Conservation (phyloP, 1,284 basidiomycete species). For the Rhizoctonia solani region DNA sequence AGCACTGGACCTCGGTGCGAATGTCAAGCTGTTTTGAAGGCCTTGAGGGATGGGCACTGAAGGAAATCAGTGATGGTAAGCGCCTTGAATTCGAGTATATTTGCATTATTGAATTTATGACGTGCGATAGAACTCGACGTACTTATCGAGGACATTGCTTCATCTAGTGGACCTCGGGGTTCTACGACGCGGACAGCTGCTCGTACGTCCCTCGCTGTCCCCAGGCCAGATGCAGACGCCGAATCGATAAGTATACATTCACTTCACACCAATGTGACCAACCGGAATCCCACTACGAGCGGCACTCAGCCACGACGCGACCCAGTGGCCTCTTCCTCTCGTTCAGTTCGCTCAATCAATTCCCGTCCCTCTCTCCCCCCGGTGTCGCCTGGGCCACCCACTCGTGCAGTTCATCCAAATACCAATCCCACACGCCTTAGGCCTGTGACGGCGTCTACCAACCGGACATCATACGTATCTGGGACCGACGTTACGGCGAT, state of each 20-base stretch:
- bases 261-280: conserved; percentile 62
- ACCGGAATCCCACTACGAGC: conserved; percentile 50
- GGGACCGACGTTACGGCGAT: conserved; percentile 7
- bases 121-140: conserved; percentile 73
- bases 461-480: conserved; percentile 40
- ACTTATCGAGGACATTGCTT: conserved; percentile 60
- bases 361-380: conserved; percentile 24
- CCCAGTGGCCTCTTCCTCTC: conserved; percentile 33
- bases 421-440: conserved; percentile 36
- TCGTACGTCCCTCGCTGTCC: conserved; percentile 36
- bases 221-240: conserved; percentile 48
- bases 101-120: conserved; percentile 25
- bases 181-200: conserved; percentile 43
- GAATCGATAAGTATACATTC: conserved; percentile 57
- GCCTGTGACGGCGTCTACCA: conserved; percentile 26
- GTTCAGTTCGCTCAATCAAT: conserved; percentile 39
- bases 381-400: conserved; percentile 31
- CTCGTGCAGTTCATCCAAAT: conserved; percentile 4
- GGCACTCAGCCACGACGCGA: conserved; percentile 40
- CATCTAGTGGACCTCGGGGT: conserved; percentile 8
- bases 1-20: conserved; percentile 76
- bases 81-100: conserved; percentile 38
- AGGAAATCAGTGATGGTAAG: conserved; percentile 84
- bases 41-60: conserved; percentile 82
- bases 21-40: conserved; percentile 78